Base-by-base conservation (phyloP, 1,284 basidiomycete species). In the Ustilago cynodontis region DNA sequence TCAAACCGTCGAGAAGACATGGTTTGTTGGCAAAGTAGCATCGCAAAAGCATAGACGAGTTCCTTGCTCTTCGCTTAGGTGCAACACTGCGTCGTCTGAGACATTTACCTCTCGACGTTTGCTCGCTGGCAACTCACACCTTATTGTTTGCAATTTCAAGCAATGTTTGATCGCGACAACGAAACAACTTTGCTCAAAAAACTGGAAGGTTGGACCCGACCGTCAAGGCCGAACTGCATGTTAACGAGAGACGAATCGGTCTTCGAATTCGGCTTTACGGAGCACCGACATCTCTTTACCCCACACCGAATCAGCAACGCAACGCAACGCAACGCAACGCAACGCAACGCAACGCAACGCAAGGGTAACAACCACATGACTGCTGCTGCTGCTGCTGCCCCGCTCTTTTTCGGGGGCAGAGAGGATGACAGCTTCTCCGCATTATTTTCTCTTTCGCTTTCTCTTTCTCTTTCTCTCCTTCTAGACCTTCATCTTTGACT, bases 211-310 rank as follows among this genome's bases (percentile, higher is more conserved):
- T 45, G 55, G 56, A 49, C 56, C 45, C 43, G 49, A 37, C 58
- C 58, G 58, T 52, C 49, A 59, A 51, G 58, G 1, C 58, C 58
- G 58, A 59, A 52, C 11, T 33, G 9, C 14, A 31, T 18, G 11
- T n/a, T n/a, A 5, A 8, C 18, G 3, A 47, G 26, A 9, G 11
- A 13, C 54, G 22, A 39, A 20, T 16, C n/a, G 14, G 29, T 33
- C 22, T 20, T 47, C 43, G 6, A 26, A 8, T 24, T 59, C 57
- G 57, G 57, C 57, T 59, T 59, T 59, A 50, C 47, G 22, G 57
- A 59, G 57, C 57, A 49, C 47, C 57, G 50, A 52, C 49, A 39
- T 26, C 47, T 16, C 28, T 28, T 49, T 26, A 49, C 6, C 47
- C 47, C 47, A 49, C 47, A 49, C 47, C n/a, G n/a, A n/a, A n/a